Percentiles rank a stretch among this genome's conserved stretches.
Conservation (phyloP, 202 grass and related monocot genomes). For the Zoysia matrella region DNA sequence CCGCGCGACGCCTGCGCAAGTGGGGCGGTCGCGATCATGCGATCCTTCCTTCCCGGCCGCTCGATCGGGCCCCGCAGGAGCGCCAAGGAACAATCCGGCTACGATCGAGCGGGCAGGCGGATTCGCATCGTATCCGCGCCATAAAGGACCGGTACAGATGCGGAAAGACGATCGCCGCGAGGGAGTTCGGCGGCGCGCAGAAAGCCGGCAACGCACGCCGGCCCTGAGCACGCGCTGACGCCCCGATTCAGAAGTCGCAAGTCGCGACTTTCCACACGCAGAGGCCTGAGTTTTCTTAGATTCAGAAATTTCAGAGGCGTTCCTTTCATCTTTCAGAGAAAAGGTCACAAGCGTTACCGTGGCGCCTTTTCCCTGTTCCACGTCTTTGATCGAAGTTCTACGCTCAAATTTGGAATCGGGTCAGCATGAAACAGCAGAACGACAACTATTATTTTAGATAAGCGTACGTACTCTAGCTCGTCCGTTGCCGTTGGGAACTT, state of each 20-base stretch:
- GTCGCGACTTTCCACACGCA: no score
- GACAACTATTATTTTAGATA: not conserved
- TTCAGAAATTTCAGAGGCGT: slow-evolving; percentile 1
- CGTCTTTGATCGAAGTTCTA: not conserved
- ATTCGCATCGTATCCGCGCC: slow-evolving; percentile 11
- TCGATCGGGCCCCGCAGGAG: not conserved
- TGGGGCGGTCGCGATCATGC: slow-evolving; percentile 15
- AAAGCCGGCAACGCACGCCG: not conserved
- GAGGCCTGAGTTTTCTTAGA: not conserved
- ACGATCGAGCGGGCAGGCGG: slow-evolving; percentile 13
- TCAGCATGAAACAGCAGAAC: not conserved
- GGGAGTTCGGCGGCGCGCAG: not conserved
- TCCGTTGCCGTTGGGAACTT: not conserved
- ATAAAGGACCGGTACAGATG: not conserved
- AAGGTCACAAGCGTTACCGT: not conserved
- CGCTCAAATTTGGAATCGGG: not conserved
- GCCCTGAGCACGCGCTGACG: not conserved
- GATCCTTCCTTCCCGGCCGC: not conserved
- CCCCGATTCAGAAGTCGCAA: no score
- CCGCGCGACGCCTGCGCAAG: not conserved
- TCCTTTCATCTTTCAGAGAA: not conserved
- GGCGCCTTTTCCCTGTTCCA: not conserved
- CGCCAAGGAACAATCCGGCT: not conserved
- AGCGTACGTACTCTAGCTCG: not conserved
- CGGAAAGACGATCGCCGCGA: not conserved